Conservation (phyloP, 306 rosid genomes). For the Dryas alaskensis region DNA sequence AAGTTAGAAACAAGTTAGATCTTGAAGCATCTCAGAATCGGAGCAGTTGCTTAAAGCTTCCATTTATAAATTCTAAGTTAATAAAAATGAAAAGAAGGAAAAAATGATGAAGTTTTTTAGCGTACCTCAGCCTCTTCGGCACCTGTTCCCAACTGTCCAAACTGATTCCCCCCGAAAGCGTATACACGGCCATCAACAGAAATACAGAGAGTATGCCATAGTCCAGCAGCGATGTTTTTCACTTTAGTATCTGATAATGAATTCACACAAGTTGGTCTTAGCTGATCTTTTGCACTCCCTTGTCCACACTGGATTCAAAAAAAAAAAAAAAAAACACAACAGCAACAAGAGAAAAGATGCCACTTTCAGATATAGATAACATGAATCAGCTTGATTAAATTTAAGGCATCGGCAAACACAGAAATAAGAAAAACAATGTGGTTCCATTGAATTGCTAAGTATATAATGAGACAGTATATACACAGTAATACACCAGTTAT, state of each 20-base stretch:
- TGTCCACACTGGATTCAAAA: conserved; percentile 63
- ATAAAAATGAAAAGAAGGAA: not conserved
- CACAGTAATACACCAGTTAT: too few relatives aligned
- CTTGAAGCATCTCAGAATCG: not conserved
- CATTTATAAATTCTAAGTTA: too few relatives aligned
- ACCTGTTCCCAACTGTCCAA: conserved; percentile 88
- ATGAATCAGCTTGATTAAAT: not conserved
- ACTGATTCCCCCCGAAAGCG: conserved; percentile 90
- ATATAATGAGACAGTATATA: too few relatives aligned
- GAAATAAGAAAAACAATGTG: not conserved
- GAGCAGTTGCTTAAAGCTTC: not conserved
- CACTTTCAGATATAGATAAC: not conserved
- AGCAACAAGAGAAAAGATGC: not conserved
- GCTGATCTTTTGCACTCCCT: conserved; percentile 69
- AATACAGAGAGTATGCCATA: conserved; percentile 84
- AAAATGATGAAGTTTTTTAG: not conserved
- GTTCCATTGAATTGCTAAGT: not conserved
- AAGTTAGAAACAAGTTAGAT: not conserved
- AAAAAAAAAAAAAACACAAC: not conserved
- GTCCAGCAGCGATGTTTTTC: conserved; percentile 66
- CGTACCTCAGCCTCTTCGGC: conserved; percentile 71
- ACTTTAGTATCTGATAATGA: conserved; percentile 56
- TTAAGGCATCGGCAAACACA: not conserved
- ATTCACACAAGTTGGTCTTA: conserved; percentile 63
- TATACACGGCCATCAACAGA: conserved; percentile 59